Evolutionary conservation across 306 rosid genomes (phyloP), one percentile per base, ranked within the genome.

Genomic region (Adenanthera pavonina): DNA sequence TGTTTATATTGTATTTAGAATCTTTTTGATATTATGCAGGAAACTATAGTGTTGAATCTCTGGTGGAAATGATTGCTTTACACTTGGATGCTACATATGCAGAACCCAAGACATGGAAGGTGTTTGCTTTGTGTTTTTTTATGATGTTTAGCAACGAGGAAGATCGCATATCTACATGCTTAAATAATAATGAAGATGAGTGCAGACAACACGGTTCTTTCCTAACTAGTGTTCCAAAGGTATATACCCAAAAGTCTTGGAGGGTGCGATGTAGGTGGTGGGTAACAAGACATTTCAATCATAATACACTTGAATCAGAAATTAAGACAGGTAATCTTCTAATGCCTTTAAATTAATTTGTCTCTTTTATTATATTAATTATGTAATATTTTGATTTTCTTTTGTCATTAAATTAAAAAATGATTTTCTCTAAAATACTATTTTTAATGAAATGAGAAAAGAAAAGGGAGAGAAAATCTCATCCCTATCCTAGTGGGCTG

Each of bases 211-310:
- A 57, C 10, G 52, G 35, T 66, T 76, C 80, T 30, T 74, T 25
- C 69, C 34, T 0, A 9, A 84, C n/a, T 38, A 77, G 69, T 82
- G 89, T 74, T 65, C 97, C 92, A 7, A 82, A 70, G 81, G 38
- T 91, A 43, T 92, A 90, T 84, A 86, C 80, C 4, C 82, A 86
- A 67, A 84, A 83, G 76, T 41, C 84, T 74, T 92, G 98, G 98
- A 92, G 84, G 80, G 60, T 90, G 74, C 97, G 97, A 6, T 83
- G 95, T 48, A 81, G 93, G 82, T 90, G 97, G 94, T 95, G 99
- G 99, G 20, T 57, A 49, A 85, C 76, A 0, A 89, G 86, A 56
- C 93, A 92, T 84, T 95, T 92, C 84, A 81, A 89, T 83, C 80
- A 14, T 48, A 64, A 79, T 56, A 78, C 53, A 48, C 87, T 87